Conservation (phyloP, 371 early-diverging fungal species). For the Saksenaea oblongispora region DNA sequence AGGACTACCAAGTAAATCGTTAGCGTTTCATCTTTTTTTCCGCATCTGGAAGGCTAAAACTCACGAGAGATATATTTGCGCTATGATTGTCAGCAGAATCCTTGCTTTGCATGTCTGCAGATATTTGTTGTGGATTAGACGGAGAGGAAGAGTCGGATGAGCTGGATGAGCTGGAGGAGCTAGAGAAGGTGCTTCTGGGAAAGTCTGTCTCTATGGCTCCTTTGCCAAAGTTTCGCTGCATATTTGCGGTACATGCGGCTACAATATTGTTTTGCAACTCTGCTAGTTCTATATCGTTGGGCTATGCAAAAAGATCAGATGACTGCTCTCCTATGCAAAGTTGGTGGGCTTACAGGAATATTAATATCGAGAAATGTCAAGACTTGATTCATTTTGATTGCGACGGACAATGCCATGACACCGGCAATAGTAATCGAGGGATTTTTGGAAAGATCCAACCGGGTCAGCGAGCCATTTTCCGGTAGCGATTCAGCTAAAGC, state of each 20-base stretch:
- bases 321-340: neutral
- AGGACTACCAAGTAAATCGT: neutral
- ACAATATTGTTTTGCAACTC: constrained; percentile 72
- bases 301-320: constrained; percentile 24
- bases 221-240: constrained; percentile 36
- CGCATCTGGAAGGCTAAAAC: neutral
- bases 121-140: neutral
- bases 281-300: constrained; percentile 67
- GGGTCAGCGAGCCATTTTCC: constrained; percentile 60
- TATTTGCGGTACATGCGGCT: constrained; percentile 69
- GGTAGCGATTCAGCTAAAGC: constrained; percentile 81
- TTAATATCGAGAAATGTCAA: constrained; percentile 77
- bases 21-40: neutral
- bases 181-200: constrained; percentile 13
- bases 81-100: neutral
- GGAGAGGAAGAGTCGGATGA: constrained; percentile 15
- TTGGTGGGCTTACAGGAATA: constrained; percentile 50
- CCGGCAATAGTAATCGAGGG: constrained; percentile 78
- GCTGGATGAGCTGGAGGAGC: constrained; percentile 16
- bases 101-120: constrained; percentile 3
- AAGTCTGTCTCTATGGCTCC: neutral
- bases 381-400: constrained; percentile 75
- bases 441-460: constrained; percentile 77
- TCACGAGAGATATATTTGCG: constrained; percentile 6
- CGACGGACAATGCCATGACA: constrained; percentile 75